phyloP scores from a whole-genome alignment of 345 rosid genomes.

The Adansonia digitata region DNA sequence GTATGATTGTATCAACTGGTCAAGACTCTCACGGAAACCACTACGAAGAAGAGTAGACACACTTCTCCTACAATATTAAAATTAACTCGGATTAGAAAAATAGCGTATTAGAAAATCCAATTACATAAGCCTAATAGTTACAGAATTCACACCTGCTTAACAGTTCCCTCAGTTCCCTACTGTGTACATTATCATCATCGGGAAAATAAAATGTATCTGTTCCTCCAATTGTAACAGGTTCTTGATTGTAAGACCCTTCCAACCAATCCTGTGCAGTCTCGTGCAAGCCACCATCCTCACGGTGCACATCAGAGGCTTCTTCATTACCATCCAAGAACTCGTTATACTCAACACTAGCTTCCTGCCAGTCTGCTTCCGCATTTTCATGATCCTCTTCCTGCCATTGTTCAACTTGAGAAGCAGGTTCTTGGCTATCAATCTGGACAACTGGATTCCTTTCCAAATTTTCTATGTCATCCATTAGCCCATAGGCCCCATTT shows the following conservation, averaged over 20 bases:
- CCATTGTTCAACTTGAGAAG: constrained; percentile 30
- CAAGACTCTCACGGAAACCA: constrained; percentile 84
- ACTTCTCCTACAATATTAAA: constrained; percentile 60
- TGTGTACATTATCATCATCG: constrained; percentile 62
- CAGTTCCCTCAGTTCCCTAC: constrained; percentile 75
- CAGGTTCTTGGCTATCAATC: constrained; percentile 25
- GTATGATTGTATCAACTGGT: constrained; percentile 78
- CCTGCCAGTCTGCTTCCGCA: constrained; percentile 42
- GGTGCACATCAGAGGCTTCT: constrained; percentile 32
- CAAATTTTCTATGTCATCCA: constrained; percentile 22
- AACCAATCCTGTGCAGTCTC: constrained; percentile 58
- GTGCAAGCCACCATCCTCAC: constrained; percentile 38
- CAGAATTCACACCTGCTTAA: constrained; percentile 57
- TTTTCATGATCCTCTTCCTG: constrained; percentile 35
- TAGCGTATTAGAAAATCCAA: not conserved
- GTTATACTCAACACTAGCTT: constrained; percentile 31
- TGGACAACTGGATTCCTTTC: constrained; percentile 32
- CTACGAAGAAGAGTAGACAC: constrained; percentile 90
- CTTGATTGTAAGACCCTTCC: constrained; percentile 47
- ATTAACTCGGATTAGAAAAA: constrained; percentile 16
- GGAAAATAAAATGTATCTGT: constrained; percentile 44
- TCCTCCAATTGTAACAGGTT: constrained; percentile 41
- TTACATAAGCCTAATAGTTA: not conserved
- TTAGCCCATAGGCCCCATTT: constrained; percentile 16
- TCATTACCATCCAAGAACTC: constrained; percentile 36